These are phyloP conservation scores for Eutrema yunnanense DNA, from an alignment of 345 rosid genomes.

Conservation along the genomic window DNA sequence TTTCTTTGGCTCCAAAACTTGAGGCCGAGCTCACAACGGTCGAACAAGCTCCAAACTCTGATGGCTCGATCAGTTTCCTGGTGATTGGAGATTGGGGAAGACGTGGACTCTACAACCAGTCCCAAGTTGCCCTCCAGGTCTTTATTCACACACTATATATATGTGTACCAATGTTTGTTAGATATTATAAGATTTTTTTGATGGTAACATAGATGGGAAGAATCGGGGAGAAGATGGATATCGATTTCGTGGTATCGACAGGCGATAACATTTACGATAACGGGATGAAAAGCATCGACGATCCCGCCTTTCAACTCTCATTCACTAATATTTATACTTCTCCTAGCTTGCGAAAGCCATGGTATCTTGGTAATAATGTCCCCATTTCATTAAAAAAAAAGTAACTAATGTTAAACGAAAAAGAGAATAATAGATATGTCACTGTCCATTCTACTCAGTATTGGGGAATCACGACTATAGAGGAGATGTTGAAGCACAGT, in stretches of 20 bases:
- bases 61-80: conserved; percentile 51
- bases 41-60: conserved; percentile 35
- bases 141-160: background rate
- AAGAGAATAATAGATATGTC: background rate
- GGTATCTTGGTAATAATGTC: conserved; percentile 34
- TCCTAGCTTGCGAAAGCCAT: conserved; percentile 41
- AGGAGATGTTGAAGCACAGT: conserved; percentile 38
- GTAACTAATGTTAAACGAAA: background rate
- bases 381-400: background rate
- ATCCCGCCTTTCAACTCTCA: conserved; percentile 36
- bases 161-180: background rate
- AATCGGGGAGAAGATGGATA: conserved; percentile 34
- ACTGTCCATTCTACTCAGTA: conserved; percentile 18
- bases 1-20: background rate
- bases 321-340: conserved; percentile 37
- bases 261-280: conserved; percentile 45
- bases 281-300: conserved; percentile 31
- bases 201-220: conserved; percentile 38
- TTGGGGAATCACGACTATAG: conserved; percentile 50
- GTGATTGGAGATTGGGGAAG: conserved; percentile 86
- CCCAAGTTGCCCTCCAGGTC: conserved; percentile 63
- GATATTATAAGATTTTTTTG: background rate
- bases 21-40: conserved; percentile 37
- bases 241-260: conserved; percentile 46
- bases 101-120: conserved; percentile 52